Percentiles rank a stretch among this genome's conserved stretches.
phyloP scores from a whole-genome alignment of 768 basidiomycete genomes.

The Mycena kentingensis region DNA sequence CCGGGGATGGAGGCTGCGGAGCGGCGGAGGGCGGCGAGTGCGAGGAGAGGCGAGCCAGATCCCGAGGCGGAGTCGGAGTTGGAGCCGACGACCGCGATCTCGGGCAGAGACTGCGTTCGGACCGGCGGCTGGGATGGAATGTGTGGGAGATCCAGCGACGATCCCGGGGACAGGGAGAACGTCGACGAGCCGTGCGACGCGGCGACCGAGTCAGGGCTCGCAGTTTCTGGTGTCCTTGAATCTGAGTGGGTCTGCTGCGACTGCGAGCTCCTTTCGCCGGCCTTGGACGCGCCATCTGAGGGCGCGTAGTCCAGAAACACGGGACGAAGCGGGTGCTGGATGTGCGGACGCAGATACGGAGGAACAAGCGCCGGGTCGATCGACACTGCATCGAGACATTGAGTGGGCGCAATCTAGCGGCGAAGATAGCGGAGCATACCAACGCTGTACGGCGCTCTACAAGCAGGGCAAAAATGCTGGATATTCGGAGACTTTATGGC shows the following conservation, averaged over 20 bases:
- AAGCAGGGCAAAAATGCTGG: slow-evolving; percentile 14
- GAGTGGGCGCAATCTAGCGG: background rate
- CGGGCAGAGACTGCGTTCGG: no score
- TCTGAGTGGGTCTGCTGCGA: no score
- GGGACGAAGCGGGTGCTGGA: slow-evolving; percentile 12
- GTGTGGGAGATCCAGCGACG: no score
- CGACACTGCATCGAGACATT: slow-evolving; percentile 2
- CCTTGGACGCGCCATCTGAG: background rate
- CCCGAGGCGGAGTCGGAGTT: no score
- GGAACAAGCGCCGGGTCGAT: slow-evolving; percentile 13
- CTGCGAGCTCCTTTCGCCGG: no score
- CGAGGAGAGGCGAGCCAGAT: no score
- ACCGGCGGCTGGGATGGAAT: no score
- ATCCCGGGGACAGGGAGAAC: no score
- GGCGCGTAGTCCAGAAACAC: slow-evolving; percentile 4
- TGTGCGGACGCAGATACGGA: slow-evolving; percentile 14
- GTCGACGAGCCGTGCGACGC: no score
- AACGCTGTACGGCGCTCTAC: slow-evolving; percentile 7
- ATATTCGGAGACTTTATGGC: slow-evolving; percentile 5
- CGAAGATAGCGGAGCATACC: slow-evolving; percentile 1
- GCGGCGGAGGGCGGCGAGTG: slow-evolving; percentile 5
- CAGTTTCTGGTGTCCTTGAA: no score
- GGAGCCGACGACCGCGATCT: no score
- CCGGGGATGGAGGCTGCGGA: slow-evolving; percentile 1
- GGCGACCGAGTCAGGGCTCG: no score